Conservation (phyloP, 106 monocot genomes). For the Platanthera zijinensis region DNA sequence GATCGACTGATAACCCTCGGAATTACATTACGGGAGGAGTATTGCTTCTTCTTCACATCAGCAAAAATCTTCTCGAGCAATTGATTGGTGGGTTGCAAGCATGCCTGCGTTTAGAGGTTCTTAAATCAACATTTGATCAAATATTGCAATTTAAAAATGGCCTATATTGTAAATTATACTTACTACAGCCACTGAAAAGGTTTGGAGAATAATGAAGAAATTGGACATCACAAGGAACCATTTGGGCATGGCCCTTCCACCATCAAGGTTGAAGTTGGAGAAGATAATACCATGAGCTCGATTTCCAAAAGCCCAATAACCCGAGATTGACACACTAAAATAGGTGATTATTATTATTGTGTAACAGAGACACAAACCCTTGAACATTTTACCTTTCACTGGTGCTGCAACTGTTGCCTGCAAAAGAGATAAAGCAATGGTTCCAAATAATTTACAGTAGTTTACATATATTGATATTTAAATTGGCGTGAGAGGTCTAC, state of each 20-base stretch:
- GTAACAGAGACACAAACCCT: conserved; percentile 82
- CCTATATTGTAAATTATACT: neutral
- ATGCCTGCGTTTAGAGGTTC: conserved; percentile 33
- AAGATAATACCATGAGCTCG: conserved; percentile 44
- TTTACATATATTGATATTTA: too few species aligned
- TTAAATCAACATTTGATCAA: too few species aligned
- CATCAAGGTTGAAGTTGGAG: conserved; percentile 42
- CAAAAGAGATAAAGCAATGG: neutral
- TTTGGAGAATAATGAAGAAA: conserved; percentile 62
- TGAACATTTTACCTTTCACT: conserved; percentile 91
- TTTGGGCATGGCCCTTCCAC: conserved; percentile 33
- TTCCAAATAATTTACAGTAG: too few species aligned
- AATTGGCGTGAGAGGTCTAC: too few species aligned
- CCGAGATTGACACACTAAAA: conserved; percentile 65
- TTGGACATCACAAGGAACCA: conserved; percentile 63
- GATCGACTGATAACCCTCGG: conserved; percentile 64
- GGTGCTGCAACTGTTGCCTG: conserved; percentile 74
- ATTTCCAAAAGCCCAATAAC: conserved; percentile 92
- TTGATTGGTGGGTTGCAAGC: conserved; percentile 80
- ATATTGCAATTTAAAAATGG: too few species aligned
- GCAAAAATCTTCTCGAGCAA: conserved; percentile 54
- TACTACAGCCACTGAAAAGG: conserved; percentile 70
- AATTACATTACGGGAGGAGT: conserved; percentile 56
- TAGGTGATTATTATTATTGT: conserved; percentile 51
- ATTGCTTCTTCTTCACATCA: conserved; percentile 42